Evolutionary conservation across 176 grass and related monocot genomes (phyloP), one percentile per base, ranked within the genome.

Genomic region (Carex parvula): DNA sequence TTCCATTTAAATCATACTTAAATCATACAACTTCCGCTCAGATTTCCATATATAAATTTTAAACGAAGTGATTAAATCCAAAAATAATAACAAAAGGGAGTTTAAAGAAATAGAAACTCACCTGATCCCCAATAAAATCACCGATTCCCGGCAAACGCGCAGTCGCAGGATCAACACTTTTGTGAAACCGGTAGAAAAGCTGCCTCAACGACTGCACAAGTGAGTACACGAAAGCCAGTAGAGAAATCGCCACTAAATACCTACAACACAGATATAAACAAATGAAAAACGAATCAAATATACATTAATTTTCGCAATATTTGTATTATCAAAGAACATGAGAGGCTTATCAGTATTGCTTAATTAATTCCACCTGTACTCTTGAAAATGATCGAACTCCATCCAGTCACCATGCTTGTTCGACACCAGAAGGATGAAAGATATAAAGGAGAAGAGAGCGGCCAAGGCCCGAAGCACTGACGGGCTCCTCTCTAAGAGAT

Each of bases 81-180:
- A 35, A 46, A 58, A 61, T 29, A 57, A 18, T 32, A 29, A 85
- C 8, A 59, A 52, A 6, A 4, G 71, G 22, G 10, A 39, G 3
- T 63, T 83, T 12, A 15, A 9, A 81, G 8, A 69, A 46, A 41
- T 54, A 88, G 30, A 53, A 85, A 85, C 92, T 83, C 20, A 85
- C 95, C 92, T 98, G 95, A 87, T 98, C 95, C 32, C 89, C 89
- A 1, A 70, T 67, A 81, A 98, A 98, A 90, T 91, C 90, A 20
- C 89, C 80, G 33, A 91, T 64, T 85, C 68, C 78, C 26, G 67
- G 79, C 0, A 84, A 79, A 18, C 81, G 16, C 14, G 26, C 9
- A 20, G 87, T 50, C 71, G 83, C 42, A 24, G 72, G 79, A 86
- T 94, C 92, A 69, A 9, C 80, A 55, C 84, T 81, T 35, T 65